Evolutionary conservation across 306 rosid species (phyloP).

Genomic region (cucumber (Cucumis sativus)): Cucumber_9930_V3 NC_026659.2:7028501-7029000

Average conservation of each 20-base stretch:
- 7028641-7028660: conserved; percentile 34
- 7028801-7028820: conserved; percentile 96
- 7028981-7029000: too few relatives aligned
- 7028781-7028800: conserved; percentile 93
- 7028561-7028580: background rate
- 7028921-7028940: background rate
- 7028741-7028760: conserved; percentile 91
- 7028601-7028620: background rate
- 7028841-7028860: background rate
- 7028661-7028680: conserved; percentile 95
- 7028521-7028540: background rate
- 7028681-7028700: conserved; percentile 96
- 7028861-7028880: too few relatives aligned
- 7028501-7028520: background rate
- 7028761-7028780: conserved; percentile 97
- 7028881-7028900: too few relatives aligned
- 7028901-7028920: background rate
- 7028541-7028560: background rate
- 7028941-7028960: too few relatives aligned
- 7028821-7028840: conserved; percentile 43
- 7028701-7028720: conserved; percentile 96
- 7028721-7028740: conserved; percentile 92
- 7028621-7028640: background rate
- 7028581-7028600: background rate
- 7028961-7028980: too few relatives aligned